A percentile compares a stretch with the other conserved stretches of the same genome.
phyloP scores from a whole-genome alignment of 768 basidiomycete species.

The Phaffia tasmanica region DNA sequence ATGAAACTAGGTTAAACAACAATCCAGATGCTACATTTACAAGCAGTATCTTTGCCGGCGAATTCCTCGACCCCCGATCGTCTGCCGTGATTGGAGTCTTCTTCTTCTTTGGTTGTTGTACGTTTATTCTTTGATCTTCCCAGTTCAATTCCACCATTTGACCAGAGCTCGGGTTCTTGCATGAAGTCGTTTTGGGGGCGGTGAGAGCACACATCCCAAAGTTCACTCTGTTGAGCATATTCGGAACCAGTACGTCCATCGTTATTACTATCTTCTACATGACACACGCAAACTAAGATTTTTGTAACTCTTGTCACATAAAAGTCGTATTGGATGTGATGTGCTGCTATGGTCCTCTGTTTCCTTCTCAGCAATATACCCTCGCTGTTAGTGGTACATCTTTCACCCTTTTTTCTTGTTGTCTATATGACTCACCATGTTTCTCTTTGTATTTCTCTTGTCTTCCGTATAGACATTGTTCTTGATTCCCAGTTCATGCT shows the following conservation, averaged over 20 bases:
- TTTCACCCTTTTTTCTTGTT: conserved; percentile 22
- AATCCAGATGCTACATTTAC: conserved; percentile 39
- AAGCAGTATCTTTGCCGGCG: conserved; percentile 44
- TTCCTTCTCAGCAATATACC: conserved; percentile 44
- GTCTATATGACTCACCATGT: conserved; percentile 23
- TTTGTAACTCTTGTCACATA: conserved; percentile 4
- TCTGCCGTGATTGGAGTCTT: conserved; percentile 46
- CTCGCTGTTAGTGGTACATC: conserved; percentile 34
- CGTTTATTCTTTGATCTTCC: conserved; percentile 29
- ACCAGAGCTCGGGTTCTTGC: no score
- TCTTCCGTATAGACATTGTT: conserved; percentile 27
- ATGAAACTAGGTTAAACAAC: conserved; percentile 24
- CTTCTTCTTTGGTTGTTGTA: conserved; percentile 42
- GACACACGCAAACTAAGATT: conserved; percentile 3
- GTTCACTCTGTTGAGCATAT: conserved; percentile 43
- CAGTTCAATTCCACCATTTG: no score
- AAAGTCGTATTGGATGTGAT: conserved; percentile 25
- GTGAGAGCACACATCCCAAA: conserved; percentile 45
- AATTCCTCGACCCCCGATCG: conserved; percentile 45
- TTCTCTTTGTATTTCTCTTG: conserved; percentile 19
- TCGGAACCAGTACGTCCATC: conserved; percentile 38
- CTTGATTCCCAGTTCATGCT: conserved; percentile 44
- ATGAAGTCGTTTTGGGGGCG: conserved; percentile 36
- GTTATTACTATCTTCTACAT: not conserved
- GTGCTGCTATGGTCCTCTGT: conserved; percentile 43